These are phyloP conservation scores for Neurospora sp. DNA, from an alignment of 495 filamentous ascomycete species.

Conservation along the genomic window DNA sequence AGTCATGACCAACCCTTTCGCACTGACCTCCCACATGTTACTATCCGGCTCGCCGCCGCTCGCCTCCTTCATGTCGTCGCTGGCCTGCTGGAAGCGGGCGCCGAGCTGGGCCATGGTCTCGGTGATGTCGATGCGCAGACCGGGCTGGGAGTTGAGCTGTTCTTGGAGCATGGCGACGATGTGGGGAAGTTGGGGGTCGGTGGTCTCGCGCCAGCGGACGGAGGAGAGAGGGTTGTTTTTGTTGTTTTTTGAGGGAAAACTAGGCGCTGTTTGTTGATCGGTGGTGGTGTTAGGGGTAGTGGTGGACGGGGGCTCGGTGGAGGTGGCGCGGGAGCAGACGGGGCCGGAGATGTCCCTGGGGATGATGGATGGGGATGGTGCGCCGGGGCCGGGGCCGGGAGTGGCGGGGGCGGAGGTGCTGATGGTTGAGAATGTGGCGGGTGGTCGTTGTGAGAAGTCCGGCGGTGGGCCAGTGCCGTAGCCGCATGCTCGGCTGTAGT, in stretches of 20 bases:
- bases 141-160: constrained; percentile 19
- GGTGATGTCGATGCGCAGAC: constrained; percentile 18
- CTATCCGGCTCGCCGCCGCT: neutral
- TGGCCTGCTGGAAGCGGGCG: constrained; percentile 19
- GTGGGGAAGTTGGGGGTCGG: constrained; percentile 16
- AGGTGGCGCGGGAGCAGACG: neutral
- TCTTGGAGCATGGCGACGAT: constrained; percentile 15
- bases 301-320: neutral
- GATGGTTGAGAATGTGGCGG: neutral
- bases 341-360: neutral
- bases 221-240: neutral
- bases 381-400: neutral
- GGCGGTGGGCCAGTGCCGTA: neutral
- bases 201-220: constrained; percentile 3
- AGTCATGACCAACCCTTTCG: constrained; percentile 19
- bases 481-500: neutral
- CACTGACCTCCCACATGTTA: constrained; percentile 23
- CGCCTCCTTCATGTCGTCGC: constrained; percentile 2
- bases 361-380: neutral
- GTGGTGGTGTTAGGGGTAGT: neutral
- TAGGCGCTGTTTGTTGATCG: neutral
- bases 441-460: neutral
- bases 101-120: constrained; percentile 18
- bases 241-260: neutral
- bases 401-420: neutral